Base-by-base conservation (phyloP, 2,329 filamentous ascomycete genomes). In the Exophiala aquamarina region DNA sequence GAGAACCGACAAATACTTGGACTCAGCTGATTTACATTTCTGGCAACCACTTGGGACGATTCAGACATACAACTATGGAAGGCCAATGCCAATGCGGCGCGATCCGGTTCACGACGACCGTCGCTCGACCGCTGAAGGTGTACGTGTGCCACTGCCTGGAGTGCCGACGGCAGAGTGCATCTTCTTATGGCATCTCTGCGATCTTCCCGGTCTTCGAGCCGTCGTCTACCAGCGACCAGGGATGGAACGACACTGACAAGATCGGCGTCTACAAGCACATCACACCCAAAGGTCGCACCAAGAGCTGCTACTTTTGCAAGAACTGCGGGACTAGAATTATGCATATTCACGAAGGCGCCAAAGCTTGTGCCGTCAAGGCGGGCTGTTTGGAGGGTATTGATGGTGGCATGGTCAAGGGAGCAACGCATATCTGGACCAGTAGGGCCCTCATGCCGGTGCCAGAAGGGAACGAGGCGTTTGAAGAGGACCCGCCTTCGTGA, bases 131-230 rank as follows among this genome's bases (percentile, higher is more conserved):
- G 1, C 66, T 85, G 34, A 77, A 77, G n/a, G 69, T 87, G 41
- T 87, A 84, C 64, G 81, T 87, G 61, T 88, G 84, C 67, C 85
- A 87, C 68, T 88, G 85, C 65, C 67, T 72, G 45, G 77, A 83
- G 61, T 88, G 84, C 64, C 77, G 79, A 38, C 74, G 78, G 47
- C 84, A 87, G 68, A 81, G 81, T n/a, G 41, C 79, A 44, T 83
- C 81, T 6, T 82, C 84, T 1, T 87, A 84, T 65, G 84, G 83
- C 20, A 79, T 82, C 23, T 83, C 81, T 28, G 84, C 84, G 56
- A 85, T 86, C 50, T 88, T 86, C 58, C 84, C 83, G 1, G 72
- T 72, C n/a, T 87, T 87, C 50, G 63, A 70, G 20, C 79, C 82
- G 0, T 64, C 38, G 11, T 52, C 41, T 13, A 20, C 15, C 3